Conservation (phyloP, 2,329 filamentous ascomycete genomes). For the Scedosporium dehoogii region DNA sequence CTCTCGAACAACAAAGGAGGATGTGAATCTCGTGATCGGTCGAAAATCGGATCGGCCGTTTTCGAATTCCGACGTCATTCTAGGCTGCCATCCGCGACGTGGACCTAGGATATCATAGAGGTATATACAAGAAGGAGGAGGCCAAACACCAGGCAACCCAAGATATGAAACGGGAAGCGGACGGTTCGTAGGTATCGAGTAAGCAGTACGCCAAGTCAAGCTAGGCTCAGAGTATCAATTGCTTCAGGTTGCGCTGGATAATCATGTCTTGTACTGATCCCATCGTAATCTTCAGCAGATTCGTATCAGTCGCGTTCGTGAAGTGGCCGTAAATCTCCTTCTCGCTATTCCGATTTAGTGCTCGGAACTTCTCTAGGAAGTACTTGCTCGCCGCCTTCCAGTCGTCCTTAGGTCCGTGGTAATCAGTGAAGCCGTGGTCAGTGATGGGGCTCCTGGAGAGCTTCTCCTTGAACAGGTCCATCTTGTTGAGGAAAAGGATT, state of each 20-base stretch:
- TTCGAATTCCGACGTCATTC: background rate
- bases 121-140: constrained; percentile 1
- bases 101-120: background rate
- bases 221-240: constrained; percentile 52
- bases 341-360: constrained; percentile 59
- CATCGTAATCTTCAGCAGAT: constrained; percentile 79
- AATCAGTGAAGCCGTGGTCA: constrained; percentile 68
- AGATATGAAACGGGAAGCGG: background rate
- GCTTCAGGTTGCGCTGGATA: constrained; percentile 73
- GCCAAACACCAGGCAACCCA: background rate
- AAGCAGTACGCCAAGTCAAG: background rate
- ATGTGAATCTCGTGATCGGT: background rate
- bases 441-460: constrained; percentile 60
- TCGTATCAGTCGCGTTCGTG: constrained; percentile 56
- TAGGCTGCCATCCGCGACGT: background rate
- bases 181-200: background rate
- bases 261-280: constrained; percentile 80
- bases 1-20: no score
- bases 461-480: constrained; percentile 76
- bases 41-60: background rate
- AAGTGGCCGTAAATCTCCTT: constrained; percentile 56
- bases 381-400: constrained; percentile 69
- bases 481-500: constrained; percentile 81
- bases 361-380: constrained; percentile 72
- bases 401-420: constrained; percentile 60